phyloP scores from a whole-genome alignment of 2,329 filamentous ascomycete genomes.

The Penicillium sp. region DNA sequence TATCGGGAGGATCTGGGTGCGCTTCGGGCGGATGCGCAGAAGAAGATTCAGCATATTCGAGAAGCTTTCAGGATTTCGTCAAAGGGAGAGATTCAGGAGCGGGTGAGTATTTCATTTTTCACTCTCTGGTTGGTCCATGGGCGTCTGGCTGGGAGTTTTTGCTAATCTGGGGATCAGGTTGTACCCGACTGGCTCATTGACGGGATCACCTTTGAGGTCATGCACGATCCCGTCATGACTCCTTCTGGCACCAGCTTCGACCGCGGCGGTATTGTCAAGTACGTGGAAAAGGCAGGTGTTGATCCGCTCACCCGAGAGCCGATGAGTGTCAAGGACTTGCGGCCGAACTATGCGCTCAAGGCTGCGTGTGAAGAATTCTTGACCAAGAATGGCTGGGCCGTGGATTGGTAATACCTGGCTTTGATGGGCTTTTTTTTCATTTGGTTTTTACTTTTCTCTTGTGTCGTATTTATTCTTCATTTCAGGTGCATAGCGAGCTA shows the following conservation, averaged over 20 bases:
- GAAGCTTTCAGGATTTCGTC: constrained; percentile 47
- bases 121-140: background rate
- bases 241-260: constrained; percentile 91
- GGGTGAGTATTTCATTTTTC: constrained; percentile 36
- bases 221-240: constrained; percentile 55
- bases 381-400: constrained; percentile 85
- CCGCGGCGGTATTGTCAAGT: constrained; percentile 79
- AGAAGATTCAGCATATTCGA: constrained; percentile 49
- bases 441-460: background rate
- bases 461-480: background rate
- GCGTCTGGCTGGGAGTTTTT: background rate
- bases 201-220: constrained; percentile 53
- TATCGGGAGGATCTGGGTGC: constrained; percentile 69
- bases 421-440: background rate
- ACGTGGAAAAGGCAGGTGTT: constrained; percentile 71
- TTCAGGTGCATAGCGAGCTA: constrained; percentile 23
- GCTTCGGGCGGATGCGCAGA: constrained; percentile 53
- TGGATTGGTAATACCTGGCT: constrained; percentile 68
- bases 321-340: constrained; percentile 67
- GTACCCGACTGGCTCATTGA: constrained; percentile 54
- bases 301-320: constrained; percentile 85
- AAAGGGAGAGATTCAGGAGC: constrained; percentile 45
- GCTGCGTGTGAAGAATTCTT: constrained; percentile 85
- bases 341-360: constrained; percentile 79
- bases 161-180: constrained; percentile 33